These are phyloP conservation scores for Lagerstroemia speciosa DNA, from an alignment of 345 rosid genomes.

Conservation along the genomic window DNA sequence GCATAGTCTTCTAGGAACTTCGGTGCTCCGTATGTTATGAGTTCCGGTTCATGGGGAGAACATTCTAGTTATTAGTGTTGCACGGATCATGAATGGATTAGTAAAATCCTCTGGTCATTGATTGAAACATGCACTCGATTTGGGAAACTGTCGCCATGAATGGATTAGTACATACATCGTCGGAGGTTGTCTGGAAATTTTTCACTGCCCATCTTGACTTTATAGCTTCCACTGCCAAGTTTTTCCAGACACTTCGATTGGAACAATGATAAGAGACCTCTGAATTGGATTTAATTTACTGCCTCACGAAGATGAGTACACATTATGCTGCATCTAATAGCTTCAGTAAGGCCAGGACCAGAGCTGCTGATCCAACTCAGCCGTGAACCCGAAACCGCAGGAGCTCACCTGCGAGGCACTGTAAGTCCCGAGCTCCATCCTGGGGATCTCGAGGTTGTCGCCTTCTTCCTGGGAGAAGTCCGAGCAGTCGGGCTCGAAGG, in stretches of 20 bases:
- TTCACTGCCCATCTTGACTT: too few species aligned
- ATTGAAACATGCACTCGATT: too few species aligned
- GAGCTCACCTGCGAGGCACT: neutral
- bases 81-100: too few species aligned
- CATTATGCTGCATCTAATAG: neutral
- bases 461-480: constrained; percentile 3
- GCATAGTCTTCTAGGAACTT: neutral
- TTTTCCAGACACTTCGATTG: too few species aligned
- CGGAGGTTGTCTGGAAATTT: too few species aligned
- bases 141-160: too few species aligned
- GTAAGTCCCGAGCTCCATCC: neutral
- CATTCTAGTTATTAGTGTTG: neutral
- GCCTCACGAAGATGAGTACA: neutral
- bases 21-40: neutral
- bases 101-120: too few species aligned
- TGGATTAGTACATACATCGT: too few species aligned
- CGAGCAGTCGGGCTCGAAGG: neutral
- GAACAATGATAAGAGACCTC: neutral
- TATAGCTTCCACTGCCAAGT: too few species aligned
- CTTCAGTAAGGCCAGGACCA: constrained; percentile 1
- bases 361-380: neutral
- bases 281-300: neutral
- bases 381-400: neutral
- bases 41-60: neutral
- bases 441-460: neutral